Conservation (phyloP, 2,329 filamentous ascomycete species). For the Phyllosticta paracitricarpa region DNA sequence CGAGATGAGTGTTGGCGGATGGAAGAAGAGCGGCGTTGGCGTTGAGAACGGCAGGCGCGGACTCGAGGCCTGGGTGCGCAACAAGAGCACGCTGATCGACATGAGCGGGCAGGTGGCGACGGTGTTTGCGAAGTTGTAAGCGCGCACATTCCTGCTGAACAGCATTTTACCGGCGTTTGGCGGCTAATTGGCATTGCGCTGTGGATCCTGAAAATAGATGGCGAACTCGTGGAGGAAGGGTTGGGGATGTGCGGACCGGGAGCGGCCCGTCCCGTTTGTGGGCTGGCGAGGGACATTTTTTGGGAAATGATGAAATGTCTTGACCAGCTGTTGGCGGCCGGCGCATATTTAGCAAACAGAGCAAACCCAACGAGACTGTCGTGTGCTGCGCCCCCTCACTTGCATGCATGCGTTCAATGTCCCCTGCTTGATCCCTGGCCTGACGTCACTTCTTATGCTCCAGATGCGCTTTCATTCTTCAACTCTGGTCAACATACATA, state of each 20-base stretch:
- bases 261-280: background rate
- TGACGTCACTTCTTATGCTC: background rate
- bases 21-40: constrained; percentile 82
- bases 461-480: background rate
- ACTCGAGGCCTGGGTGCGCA: constrained; percentile 71
- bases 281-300: background rate
- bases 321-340: background rate
- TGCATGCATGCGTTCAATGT: background rate
- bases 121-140: constrained; percentile 60
- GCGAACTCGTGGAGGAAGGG: background rate
- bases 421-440: background rate
- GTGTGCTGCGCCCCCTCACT: background rate
- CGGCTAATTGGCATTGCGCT: background rate
- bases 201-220: background rate
- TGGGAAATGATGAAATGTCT: background rate
- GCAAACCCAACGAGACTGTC: background rate
- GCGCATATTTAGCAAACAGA: background rate
- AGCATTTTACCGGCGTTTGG: constrained; percentile 7
- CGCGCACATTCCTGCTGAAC: background rate
- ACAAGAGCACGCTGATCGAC: constrained; percentile 82
- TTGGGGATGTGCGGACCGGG: background rate
- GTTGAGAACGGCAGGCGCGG: constrained; percentile 78
- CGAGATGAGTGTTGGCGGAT: constrained; percentile 86
- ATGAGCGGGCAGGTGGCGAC: constrained; percentile 61
- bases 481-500: no score